These are phyloP conservation scores for Vanilla planifolia DNA, from an alignment of 106 monocot genomes.

Conservation along the genomic window DNA sequence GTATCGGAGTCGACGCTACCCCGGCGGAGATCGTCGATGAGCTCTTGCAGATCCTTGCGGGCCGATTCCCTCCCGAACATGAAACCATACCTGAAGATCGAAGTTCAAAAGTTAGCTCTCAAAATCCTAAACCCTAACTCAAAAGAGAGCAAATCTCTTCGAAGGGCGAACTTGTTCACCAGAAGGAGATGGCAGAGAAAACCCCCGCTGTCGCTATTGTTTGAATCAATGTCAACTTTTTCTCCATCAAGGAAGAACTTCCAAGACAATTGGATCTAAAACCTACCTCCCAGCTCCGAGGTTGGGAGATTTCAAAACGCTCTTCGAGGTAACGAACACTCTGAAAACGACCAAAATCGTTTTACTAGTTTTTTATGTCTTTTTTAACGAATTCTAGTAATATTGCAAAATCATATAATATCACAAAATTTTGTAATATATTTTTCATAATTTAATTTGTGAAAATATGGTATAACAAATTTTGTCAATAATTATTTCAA, in stretches of 20 bases:
- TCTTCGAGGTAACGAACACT: too few species aligned
- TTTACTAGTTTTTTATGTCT: too few species aligned
- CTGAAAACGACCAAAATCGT: too few species aligned
- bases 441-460: too few species aligned
- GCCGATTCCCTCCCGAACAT: slow-evolving; percentile 98
- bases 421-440: too few species aligned
- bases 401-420: too few species aligned
- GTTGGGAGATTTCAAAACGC: too few species aligned
- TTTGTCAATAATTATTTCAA: too few species aligned
- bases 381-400: too few species aligned
- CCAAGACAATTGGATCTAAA: too few species aligned
- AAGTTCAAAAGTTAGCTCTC: background rate
- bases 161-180: slow-evolving; percentile 25
- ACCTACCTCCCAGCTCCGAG: too few species aligned
- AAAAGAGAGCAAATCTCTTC: slow-evolving; percentile 10
- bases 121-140: background rate
- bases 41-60: slow-evolving; percentile 62
- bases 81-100: slow-evolving; percentile 77
- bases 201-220: slow-evolving; percentile 69
- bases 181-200: slow-evolving; percentile 93
- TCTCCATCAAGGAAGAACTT: slow-evolving; percentile 39
- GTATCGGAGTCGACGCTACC: slow-evolving; percentile 7
- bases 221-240: slow-evolving; percentile 63
- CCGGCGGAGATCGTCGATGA: slow-evolving; percentile 71
- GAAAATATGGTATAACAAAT: too few species aligned